A percentile compares a stretch with the other conserved stretches of the same genome.
phyloP scores from a whole-genome alignment of 129 eudicot species.

The Flaveria trinervia region DNA sequence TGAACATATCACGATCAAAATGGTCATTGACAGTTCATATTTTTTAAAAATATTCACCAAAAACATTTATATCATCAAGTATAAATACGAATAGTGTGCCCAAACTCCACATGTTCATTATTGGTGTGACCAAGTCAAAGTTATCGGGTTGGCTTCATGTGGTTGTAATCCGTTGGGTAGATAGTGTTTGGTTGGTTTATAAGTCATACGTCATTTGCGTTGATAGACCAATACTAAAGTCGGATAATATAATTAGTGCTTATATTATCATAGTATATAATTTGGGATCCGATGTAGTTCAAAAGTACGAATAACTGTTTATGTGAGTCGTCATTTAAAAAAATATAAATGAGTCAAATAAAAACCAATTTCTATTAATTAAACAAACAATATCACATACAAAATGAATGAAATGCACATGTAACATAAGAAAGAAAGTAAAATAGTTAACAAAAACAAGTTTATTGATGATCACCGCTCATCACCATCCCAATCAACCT shows the following conservation, averaged over 20 bases:
- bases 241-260: no score
- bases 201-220: neutral
- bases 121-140: constrained; percentile 1
- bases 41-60: neutral
- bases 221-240: no score
- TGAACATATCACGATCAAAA: neutral
- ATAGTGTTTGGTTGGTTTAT: constrained; percentile 23
- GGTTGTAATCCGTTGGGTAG: constrained; percentile 22
- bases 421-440: neutral
- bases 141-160: constrained; percentile 13
- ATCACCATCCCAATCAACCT: constrained; percentile 60
- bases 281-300: no score
- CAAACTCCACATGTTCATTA: constrained; percentile 2
- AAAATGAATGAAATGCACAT: neutral
- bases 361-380: neutral
- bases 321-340: no score
- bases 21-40: neutral
- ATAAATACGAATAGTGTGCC: neutral
- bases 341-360: neutral
- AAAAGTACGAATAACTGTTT: no score
- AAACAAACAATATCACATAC: neutral
- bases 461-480: constrained; percentile 28
- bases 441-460: neutral
- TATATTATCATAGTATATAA: no score
- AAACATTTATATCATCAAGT: constrained; percentile 4